A percentile compares a stretch with the other conserved stretches of the same genome.
Evolutionary conservation across 1,284 basidiomycete genomes (phyloP).

Genomic region (Trametes polyzona): DNA sequence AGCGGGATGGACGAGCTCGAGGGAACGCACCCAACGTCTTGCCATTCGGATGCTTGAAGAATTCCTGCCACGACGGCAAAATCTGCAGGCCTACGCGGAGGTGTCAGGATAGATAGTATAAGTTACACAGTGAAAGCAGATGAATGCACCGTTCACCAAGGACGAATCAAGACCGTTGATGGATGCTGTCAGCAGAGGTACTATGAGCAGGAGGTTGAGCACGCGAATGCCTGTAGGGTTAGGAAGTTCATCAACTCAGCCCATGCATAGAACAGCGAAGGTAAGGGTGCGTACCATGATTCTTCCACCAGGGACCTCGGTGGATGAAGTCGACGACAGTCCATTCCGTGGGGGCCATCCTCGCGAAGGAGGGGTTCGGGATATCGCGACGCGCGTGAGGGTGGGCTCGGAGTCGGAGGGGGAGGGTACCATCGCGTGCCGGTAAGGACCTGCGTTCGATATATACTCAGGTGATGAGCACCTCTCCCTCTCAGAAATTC

Average conservation of each 20-base stretch:
- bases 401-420: slow-evolving; percentile 5
- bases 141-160: slow-evolving; percentile 56
- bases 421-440: slow-evolving; percentile 18
- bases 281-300: slow-evolving; percentile 49
- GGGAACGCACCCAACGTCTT: slow-evolving; percentile 49
- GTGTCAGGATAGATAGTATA: background rate
- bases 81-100: slow-evolving; percentile 59
- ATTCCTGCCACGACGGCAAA: slow-evolving; percentile 61
- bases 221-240: slow-evolving; percentile 55
- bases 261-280: background rate
- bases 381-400: slow-evolving; percentile 5
- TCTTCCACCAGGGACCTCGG: slow-evolving; percentile 63
- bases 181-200: slow-evolving; percentile 62
- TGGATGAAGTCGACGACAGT: slow-evolving; percentile 62
- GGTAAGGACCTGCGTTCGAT: slow-evolving; percentile 5
- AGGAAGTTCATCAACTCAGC: background rate
- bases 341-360: slow-evolving; percentile 47
- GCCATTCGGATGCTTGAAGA: slow-evolving; percentile 55
- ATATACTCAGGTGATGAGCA: slow-evolving; percentile 18
- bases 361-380: slow-evolving; percentile 9
- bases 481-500: background rate
- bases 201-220: slow-evolving; percentile 60
- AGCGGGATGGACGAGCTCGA: background rate
- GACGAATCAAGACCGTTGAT: slow-evolving; percentile 69
- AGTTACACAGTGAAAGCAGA: background rate